Evolutionary conservation across 1,284 basidiomycete genomes (phyloP).

Genomic region (Coriolopsis trogii): DNA sequence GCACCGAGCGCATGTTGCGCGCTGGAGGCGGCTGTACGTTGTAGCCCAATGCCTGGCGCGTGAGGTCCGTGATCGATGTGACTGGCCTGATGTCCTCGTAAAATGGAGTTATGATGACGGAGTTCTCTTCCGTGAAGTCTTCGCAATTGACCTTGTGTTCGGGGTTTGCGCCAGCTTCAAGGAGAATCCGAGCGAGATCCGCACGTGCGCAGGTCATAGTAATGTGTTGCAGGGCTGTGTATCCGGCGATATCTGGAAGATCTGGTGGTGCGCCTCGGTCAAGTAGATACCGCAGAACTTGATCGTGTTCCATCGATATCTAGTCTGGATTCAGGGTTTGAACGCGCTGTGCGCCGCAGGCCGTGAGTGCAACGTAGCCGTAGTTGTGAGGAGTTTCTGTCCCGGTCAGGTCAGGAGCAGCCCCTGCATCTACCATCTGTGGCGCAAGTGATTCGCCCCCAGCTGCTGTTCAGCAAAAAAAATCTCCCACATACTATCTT

Average conservation of each 20-base stretch:
- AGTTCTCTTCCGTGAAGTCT: constrained; percentile 44
- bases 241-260: constrained; percentile 48
- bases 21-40: constrained; percentile 24
- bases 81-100: constrained; percentile 36
- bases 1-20: constrained; percentile 28
- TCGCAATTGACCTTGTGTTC: constrained; percentile 48
- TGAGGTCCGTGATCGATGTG: constrained; percentile 37
- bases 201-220: constrained; percentile 30
- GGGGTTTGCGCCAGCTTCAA: constrained; percentile 45
- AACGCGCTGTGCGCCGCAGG: constrained; percentile 47
- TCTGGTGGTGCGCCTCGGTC: constrained; percentile 45
- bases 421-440: constrained; percentile 43
- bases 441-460: background rate
- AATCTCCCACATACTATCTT: constrained; percentile 33
- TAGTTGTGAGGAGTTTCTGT: constrained; percentile 50
- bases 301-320: constrained; percentile 36
- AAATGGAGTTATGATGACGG: constrained; percentile 48
- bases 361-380: constrained; percentile 47
- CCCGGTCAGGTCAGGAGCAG: constrained; percentile 43
- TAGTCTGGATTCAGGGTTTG: background rate
- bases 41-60: constrained; percentile 38
- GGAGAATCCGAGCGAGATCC: constrained; percentile 32
- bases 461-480: background rate
- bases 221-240: constrained; percentile 52
- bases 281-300: constrained; percentile 46